Evolutionary conservation across 2,329 filamentous ascomycete genomes (phyloP), one percentile per base, ranked within the genome.

Genomic region (Fusarium coffeatum): DNA sequence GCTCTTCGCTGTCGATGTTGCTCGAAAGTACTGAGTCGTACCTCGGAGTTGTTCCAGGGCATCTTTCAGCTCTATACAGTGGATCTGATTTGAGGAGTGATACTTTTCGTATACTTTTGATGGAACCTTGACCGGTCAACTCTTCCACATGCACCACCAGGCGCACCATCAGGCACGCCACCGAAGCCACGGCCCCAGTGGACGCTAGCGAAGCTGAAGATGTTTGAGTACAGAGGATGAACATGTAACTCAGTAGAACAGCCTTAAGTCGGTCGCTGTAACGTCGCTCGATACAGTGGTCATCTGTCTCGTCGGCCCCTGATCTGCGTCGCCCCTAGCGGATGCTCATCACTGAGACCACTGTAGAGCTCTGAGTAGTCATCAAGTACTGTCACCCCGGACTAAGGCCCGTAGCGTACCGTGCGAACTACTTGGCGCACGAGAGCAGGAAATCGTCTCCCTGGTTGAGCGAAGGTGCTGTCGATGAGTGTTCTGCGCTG

Each of bases 121-220:
- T 8, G 46, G 25, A 45, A 63, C 69, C 59, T 71, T 65, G 66
- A 55, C 55, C 59, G 56, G 58, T 64, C 53, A 56, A 63, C 50
- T 58, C 55, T 59, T 55, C 50, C 64, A 65, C 62, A 66, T 71
- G 64, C 61, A 64, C 69, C 47, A 45, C 43, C 63, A 45, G 55
- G 63, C 55, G 63, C 54, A 74, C 69, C 69, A 71, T 53, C 66
- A 74, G 71, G 59, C 69, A 68, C 72, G 73, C 73, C 64, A 74
- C 70, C 66, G 73, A 62, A 69, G 72, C 73, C 71, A 75, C 72
- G 62, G 61, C 56, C 68, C 70, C 72, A 73, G 67, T 69, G 60
- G 56, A 67, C 64, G 64, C 71, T 76, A 76, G 65, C 59, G 56
- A 64, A 63, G 68, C 60, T 63, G 54, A 66, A 50, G 55, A 66